Evolutionary conservation across 305 asterid genomes (phyloP), one percentile per base, ranked within the genome.

Genomic region (Fraxinus angustifolia): DNA sequence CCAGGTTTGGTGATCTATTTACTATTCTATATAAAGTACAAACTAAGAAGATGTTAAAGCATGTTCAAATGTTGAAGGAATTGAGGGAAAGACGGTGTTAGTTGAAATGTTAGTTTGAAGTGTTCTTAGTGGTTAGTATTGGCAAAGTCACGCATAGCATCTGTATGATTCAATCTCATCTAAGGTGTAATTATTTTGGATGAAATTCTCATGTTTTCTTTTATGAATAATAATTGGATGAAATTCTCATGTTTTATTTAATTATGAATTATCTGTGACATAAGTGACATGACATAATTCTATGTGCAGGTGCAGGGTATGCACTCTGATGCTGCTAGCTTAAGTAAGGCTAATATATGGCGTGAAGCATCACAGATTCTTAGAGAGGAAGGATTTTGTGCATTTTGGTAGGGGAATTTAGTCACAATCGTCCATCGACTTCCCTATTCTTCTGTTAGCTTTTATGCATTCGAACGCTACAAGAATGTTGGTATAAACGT

Each of bases 371-470:
- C 90, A 40, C 87, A 90, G 62, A 89, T 94, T 80, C 88, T 88
- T 38, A 85, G 87, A 80, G 94, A 94, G 87, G 97, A 94, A 87
- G 98, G 98, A 38, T 83, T 88, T 82, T 82, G 94, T 36, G 97
- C 97, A 48, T 92, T 94, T 87, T 94, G 98, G 98, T 92, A 91
- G 85, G 98, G 98, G 31, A 93, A 93, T 87, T 89, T 93, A 89
- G 98, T 93, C 84, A 94, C 98, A 2, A 91, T 93, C 58, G 91
- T 93, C 19, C 98, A 93, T 74, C 93, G 97, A 62, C 92, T 94
- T 85, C 98, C 98, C 16, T 93, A 94, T 88, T 93, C 97, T 70
- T 87, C 97, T 79, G 86, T 94, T 77, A 93, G 93, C 91, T 92
- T 94, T 82, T 94, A 89, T 84, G 89, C 98, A 7, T 94, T 91